phyloP scores from a whole-genome alignment of 2,329 filamentous ascomycete genomes.

The Cytospora schulzeri region DNA sequence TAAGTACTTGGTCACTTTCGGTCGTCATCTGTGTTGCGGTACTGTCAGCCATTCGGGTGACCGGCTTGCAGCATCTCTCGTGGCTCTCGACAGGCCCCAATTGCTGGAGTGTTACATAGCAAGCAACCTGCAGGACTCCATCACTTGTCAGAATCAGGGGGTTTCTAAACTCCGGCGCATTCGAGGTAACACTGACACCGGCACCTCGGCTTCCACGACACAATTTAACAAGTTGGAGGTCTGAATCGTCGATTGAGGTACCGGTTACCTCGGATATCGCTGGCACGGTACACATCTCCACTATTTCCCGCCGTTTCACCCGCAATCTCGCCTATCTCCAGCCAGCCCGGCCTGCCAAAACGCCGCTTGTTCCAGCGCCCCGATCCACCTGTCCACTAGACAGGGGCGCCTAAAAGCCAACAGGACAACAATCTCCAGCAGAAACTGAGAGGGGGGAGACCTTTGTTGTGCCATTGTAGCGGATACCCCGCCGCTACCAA shows the following conservation, averaged over 20 bases:
- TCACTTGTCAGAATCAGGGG: not conserved
- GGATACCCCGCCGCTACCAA: constrained; percentile 3
- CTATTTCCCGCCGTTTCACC: constrained; percentile 21
- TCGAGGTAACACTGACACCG: not conserved
- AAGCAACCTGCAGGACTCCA: not conserved
- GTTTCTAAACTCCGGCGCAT: not conserved
- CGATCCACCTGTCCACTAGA: constrained; percentile 2
- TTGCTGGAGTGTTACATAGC: not conserved
- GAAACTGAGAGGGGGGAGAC: constrained; percentile 13
- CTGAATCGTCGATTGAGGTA: not conserved
- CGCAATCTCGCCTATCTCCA: constrained; percentile 16
- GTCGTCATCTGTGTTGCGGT: no score
- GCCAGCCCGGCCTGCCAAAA: constrained; percentile 10
- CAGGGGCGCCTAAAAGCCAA: constrained; percentile 14
- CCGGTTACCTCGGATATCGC: not conserved
- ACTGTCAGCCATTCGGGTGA: no score
- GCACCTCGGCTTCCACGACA: not conserved
- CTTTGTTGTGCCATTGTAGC: constrained; percentile 8
- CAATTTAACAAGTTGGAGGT: no score
- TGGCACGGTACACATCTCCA: not conserved
- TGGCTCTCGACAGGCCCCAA: not conserved
- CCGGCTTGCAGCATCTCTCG: no score
- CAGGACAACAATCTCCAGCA: constrained; percentile 18
- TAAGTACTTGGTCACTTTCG: constrained; percentile 7
- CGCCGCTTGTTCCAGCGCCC: constrained; percentile 20